phyloP scores from a whole-genome alignment of 352 stramenopile genomes.

The Phytophthora sansomeana region DNA sequence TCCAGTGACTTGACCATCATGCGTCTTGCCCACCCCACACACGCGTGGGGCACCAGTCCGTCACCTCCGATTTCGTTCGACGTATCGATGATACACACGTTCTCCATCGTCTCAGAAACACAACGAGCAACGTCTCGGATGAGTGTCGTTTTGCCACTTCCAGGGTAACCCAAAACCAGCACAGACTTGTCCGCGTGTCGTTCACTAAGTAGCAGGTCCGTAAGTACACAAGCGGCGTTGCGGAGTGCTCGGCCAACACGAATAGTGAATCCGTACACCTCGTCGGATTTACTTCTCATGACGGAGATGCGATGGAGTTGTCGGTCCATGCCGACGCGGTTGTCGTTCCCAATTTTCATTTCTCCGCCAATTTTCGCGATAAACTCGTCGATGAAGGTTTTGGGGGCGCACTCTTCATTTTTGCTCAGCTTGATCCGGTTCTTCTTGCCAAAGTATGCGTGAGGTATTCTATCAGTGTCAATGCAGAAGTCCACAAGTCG shows the following conservation, averaged over 20 bases:
- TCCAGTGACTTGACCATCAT: conserved; percentile 87
- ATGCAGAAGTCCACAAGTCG: conserved; percentile 52
- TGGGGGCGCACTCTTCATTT: conserved; percentile 35
- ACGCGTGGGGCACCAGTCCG: conserved; percentile 79
- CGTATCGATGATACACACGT: conserved; percentile 90
- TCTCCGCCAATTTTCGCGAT: conserved; percentile 48
- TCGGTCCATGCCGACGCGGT: conserved; percentile 73
- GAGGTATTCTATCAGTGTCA: conserved; percentile 41
- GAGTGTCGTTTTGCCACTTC: conserved; percentile 88
- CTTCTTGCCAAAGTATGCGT: conserved; percentile 39
- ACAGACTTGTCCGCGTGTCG: conserved; percentile 58
- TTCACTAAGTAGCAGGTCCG: conserved; percentile 69
- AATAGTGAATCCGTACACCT: conserved; percentile 79
- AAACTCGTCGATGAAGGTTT: conserved; percentile 62
- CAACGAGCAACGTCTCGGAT: conserved; percentile 81
- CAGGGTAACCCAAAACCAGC: conserved; percentile 67
- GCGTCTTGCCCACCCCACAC: conserved; percentile 70
- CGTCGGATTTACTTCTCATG: conserved; percentile 62
- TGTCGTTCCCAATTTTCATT: conserved; percentile 74
- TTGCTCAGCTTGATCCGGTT: conserved; percentile 40
- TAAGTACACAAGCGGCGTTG: conserved; percentile 67
- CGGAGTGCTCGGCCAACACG: conserved; percentile 73
- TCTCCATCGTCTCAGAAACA: conserved; percentile 67
- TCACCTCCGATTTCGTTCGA: conserved; percentile 93
- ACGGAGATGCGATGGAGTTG: conserved; percentile 87